A percentile compares a stretch with the other conserved stretches of the same genome.
Conservation (phyloP, 768 basidiomycete species). For the Amyloporia xantha region DNA sequence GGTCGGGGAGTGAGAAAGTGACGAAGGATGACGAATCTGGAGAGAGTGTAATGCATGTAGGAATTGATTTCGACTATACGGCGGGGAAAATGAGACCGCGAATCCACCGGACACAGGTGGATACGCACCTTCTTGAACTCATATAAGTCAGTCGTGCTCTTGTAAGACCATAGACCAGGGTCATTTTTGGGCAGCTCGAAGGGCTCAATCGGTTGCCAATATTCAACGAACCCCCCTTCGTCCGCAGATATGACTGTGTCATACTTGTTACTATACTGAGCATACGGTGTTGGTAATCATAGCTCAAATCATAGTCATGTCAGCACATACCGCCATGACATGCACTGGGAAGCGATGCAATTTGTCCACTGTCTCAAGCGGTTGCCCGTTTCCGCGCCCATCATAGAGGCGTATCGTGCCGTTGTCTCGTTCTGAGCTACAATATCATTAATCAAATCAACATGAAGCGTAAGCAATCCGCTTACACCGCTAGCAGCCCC, state of each 20-base stretch:
- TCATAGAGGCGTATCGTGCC: constrained; percentile 87
- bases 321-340: constrained; percentile 56
- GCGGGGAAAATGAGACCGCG: neutral
- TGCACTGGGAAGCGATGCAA: constrained; percentile 89
- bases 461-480: constrained; percentile 1
- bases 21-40: constrained; percentile 86
- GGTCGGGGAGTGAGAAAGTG: constrained; percentile 89
- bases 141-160: constrained; percentile 88
- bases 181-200: constrained; percentile 78
- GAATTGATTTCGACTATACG: constrained; percentile 77
- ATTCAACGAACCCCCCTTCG: constrained; percentile 91
- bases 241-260: constrained; percentile 93
- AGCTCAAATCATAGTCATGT: neutral
- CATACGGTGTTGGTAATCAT: neutral
- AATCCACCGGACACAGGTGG: neutral
- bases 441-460: constrained; percentile 17
- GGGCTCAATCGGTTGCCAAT: constrained; percentile 89
- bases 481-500: constrained; percentile 82
- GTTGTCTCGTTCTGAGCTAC: constrained; percentile 70
- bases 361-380: constrained; percentile 67
- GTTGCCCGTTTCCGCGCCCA: constrained; percentile 76
- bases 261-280: constrained; percentile 83
- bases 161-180: constrained; percentile 81
- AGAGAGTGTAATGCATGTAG: constrained; percentile 87
- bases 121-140: constrained; percentile 90